Evolutionary conservation across 768 basidiomycete species (phyloP).

Genomic region (Obba rivulosa): DNA sequence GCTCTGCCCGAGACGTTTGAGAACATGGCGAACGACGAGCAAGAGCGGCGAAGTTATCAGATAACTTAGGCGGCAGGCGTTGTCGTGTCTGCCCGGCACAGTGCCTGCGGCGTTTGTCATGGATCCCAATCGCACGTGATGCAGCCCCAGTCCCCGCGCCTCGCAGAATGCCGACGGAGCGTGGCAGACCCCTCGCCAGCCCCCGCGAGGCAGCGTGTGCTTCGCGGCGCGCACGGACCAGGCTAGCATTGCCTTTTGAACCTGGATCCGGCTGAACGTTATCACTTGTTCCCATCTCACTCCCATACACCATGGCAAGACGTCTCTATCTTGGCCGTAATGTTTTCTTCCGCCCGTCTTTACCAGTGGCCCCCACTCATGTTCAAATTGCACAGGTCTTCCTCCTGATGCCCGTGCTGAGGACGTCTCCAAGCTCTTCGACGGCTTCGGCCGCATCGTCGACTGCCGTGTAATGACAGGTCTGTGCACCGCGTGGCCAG

Average conservation of each 20-base stretch:
- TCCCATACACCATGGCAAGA: constrained; percentile 59
- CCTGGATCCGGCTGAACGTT: constrained; percentile 3
- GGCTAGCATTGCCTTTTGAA: constrained; percentile 10
- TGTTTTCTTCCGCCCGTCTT: constrained; percentile 18
- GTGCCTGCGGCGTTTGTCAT: neutral
- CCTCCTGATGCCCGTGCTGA: constrained; percentile 78
- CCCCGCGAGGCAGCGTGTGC: too few species aligned
- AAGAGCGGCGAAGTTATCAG: constrained; percentile 18
- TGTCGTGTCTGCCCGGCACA: neutral
- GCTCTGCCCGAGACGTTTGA: constrained; percentile 22
- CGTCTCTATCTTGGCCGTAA: constrained; percentile 84
- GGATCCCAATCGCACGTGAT: neutral
- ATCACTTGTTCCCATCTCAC: constrained; percentile 7
- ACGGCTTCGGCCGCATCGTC: constrained; percentile 81
- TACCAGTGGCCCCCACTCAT: neutral
- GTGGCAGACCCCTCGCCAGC: too few species aligned
- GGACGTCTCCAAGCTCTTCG: constrained; percentile 85
- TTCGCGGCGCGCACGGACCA: constrained; percentile 24
- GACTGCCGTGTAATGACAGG: constrained; percentile 96
- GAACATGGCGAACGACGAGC: constrained; percentile 22
- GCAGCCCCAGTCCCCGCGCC: neutral
- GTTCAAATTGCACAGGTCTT: constrained; percentile 47
- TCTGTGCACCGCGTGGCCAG: constrained; percentile 29
- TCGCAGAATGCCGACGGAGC: neutral
- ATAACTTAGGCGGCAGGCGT: constrained; percentile 10